Conservation (phyloP, 2,329 filamentous ascomycete species). For the Pseudocercospora fuligena region DNA sequence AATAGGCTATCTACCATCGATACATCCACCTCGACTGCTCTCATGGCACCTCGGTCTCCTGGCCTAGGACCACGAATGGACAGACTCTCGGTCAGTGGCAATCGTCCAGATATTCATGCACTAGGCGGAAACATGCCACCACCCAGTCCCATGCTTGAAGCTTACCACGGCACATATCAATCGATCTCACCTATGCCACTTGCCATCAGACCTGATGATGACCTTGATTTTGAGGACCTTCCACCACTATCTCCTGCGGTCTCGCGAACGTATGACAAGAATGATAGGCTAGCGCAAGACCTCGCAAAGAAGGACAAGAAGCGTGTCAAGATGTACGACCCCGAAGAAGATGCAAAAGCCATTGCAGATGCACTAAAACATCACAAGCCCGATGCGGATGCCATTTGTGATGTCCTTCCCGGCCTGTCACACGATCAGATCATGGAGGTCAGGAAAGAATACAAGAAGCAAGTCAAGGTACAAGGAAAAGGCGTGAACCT, state of each 20-base stretch:
- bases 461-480: slow-evolving; percentile 87
- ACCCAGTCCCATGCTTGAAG: slow-evolving; percentile 83
- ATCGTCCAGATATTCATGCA: slow-evolving; percentile 47
- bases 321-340: slow-evolving; percentile 80
- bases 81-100: slow-evolving; percentile 54
- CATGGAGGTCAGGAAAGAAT: slow-evolving; percentile 81
- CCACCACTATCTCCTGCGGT: slow-evolving; percentile 39
- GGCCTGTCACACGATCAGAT: slow-evolving; percentile 85
- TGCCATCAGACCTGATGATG: slow-evolving; percentile 65
- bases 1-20: slow-evolving; percentile 27
- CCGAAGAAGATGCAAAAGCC: slow-evolving; percentile 74
- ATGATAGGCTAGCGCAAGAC: slow-evolving; percentile 26
- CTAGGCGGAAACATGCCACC: slow-evolving; percentile 60
- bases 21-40: slow-evolving; percentile 28
- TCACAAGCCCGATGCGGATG: slow-evolving; percentile 66
- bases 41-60: slow-evolving; percentile 35
- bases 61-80: slow-evolving; percentile 50
- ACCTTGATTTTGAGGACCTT: slow-evolving; percentile 59
- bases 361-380: slow-evolving; percentile 77
- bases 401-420: slow-evolving; percentile 83
- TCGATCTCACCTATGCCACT: slow-evolving; percentile 94
- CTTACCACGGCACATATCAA: slow-evolving; percentile 93
- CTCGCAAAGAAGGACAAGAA: slow-evolving; percentile 54
- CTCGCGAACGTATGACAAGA: slow-evolving; percentile 34
- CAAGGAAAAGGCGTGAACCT: slow-evolving; percentile 81